phyloP scores from a whole-genome alignment of 495 filamentous ascomycete genomes.

The Neurospora terricola region DNA sequence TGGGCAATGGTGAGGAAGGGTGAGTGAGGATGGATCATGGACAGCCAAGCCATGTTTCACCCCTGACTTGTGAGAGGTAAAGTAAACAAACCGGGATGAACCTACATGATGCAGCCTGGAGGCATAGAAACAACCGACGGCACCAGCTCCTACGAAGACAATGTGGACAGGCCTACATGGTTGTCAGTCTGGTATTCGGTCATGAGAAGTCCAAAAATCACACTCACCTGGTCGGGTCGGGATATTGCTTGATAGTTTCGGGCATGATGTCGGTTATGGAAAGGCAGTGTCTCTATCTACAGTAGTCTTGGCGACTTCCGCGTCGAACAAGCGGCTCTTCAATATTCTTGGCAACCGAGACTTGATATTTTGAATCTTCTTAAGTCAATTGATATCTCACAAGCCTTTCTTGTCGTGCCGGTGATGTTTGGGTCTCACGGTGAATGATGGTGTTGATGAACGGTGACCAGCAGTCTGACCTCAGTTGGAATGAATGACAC shows the following conservation, averaged over 20 bases:
- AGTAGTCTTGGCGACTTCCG: not conserved
- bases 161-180: constrained; percentile 34
- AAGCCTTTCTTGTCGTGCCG: not conserved
- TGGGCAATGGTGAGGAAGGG: not conserved
- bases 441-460: not conserved
- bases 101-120: constrained; percentile 43
- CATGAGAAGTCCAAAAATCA: not conserved
- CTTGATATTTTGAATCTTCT: not conserved
- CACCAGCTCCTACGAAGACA: constrained; percentile 48
- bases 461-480: not conserved
- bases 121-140: constrained; percentile 51
- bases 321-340: not conserved
- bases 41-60: not conserved
- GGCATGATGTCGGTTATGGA: constrained; percentile 9
- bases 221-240: constrained; percentile 17
- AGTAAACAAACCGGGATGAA: not conserved
- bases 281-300: not conserved
- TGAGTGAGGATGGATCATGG: not conserved
- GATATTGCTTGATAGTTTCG: constrained; percentile 6
- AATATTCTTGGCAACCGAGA: not conserved
- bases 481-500: not conserved
- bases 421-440: not conserved
- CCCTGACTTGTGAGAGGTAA: not conserved
- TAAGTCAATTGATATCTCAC: not conserved
- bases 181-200: constrained; percentile 1